A percentile compares a stretch with the other conserved stretches of the same genome.
These are phyloP conservation scores for Linnemannia hyalina DNA, from an alignment of 192 early-diverging fungal genomes.

Conservation along the genomic window DNA sequence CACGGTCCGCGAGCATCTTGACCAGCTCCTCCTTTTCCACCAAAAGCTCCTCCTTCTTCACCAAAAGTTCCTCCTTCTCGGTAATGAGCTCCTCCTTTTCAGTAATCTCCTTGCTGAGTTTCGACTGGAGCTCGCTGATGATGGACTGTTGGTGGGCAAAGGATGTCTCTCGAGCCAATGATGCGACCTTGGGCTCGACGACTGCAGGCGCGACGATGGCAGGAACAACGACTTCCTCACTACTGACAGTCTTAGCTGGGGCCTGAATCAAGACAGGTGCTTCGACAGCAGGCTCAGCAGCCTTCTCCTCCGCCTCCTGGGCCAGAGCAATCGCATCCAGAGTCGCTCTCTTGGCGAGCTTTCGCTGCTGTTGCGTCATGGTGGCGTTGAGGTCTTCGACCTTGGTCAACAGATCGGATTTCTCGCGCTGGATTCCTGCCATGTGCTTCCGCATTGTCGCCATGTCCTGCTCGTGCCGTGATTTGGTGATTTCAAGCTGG, in stretches of 20 bases:
- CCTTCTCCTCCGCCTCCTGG: slow-evolving; percentile 32
- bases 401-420: slow-evolving; percentile 63
- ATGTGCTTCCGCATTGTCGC: slow-evolving; percentile 64
- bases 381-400: slow-evolving; percentile 68
- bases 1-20: slow-evolving; percentile 66
- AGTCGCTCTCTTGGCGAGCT: slow-evolving; percentile 49
- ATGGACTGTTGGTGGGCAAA: slow-evolving; percentile 51
- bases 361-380: slow-evolving; percentile 59
- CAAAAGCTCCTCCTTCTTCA: slow-evolving; percentile 55
- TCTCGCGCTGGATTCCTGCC: slow-evolving; percentile 72
- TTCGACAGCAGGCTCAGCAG: background rate
- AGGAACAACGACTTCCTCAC: slow-evolving; percentile 7
- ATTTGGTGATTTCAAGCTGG: slow-evolving; percentile 63
- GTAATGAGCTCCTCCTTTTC: slow-evolving; percentile 53
- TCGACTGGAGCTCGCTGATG: slow-evolving; percentile 48
- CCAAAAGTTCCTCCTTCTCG: slow-evolving; percentile 56
- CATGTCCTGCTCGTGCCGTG: slow-evolving; percentile 76
- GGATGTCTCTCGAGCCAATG: slow-evolving; percentile 50
- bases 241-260: background rate
- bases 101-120: slow-evolving; percentile 43
- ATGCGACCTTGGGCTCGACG: slow-evolving; percentile 35
- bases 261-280: slow-evolving; percentile 37
- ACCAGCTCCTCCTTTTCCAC: slow-evolving; percentile 62
- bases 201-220: slow-evolving; percentile 2
- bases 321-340: slow-evolving; percentile 42